These are phyloP conservation scores for Solanum virginianum DNA, from an alignment of 257 asterid genomes.

Conservation along the genomic window DNA sequence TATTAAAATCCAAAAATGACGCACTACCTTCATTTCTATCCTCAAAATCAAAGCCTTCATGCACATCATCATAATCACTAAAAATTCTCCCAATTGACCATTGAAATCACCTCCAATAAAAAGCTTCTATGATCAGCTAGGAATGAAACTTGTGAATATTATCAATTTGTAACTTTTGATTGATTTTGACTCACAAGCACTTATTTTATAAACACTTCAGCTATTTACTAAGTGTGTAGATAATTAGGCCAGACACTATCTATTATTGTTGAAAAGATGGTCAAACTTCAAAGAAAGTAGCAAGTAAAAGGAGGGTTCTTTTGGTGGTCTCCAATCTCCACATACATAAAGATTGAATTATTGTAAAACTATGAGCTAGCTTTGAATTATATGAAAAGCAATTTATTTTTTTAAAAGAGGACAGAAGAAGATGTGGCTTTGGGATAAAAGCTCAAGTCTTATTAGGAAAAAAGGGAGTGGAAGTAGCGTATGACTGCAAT, in stretches of 20 bases:
- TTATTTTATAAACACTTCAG: neutral
- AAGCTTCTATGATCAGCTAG: neutral
- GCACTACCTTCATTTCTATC: neutral
- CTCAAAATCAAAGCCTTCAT: neutral
- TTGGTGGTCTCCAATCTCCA: neutral
- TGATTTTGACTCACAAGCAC: neutral
- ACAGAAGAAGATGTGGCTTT: neutral
- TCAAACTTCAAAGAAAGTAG: neutral
- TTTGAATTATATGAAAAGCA: constrained; percentile 1
- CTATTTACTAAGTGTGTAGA: neutral
- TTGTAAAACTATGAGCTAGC: neutral
- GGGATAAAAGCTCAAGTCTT: neutral
- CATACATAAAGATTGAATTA: neutral
- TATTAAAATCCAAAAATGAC: neutral
- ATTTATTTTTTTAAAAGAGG: neutral
- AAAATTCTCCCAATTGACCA: neutral
- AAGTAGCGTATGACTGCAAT: neutral
- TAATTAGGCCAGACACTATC: neutral
- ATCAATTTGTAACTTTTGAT: neutral
- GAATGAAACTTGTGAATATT: neutral
- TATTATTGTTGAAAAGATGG: neutral
- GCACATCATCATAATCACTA: neutral
- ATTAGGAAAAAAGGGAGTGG: neutral
- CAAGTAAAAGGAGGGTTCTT: neutral
- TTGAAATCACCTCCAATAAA: neutral